These are phyloP conservation scores for Pyrenochaeta sp. DNA, from an alignment of 2,329 filamentous ascomycete species.

Conservation along the genomic window DNA sequence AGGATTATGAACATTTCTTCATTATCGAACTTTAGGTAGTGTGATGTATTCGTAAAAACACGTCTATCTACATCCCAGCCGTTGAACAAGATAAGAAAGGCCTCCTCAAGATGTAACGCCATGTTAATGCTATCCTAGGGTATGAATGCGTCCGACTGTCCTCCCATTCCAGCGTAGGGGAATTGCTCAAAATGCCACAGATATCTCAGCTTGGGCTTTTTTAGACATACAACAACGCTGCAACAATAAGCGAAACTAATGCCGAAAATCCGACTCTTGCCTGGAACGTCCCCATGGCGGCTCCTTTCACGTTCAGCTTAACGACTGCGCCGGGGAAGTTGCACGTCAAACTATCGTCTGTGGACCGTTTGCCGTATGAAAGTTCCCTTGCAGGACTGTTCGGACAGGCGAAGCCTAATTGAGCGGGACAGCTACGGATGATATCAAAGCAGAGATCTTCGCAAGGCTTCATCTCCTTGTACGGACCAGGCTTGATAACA, in stretches of 20 bases:
- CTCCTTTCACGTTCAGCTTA: conserved; percentile 42
- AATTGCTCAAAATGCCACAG: too few relatives aligned
- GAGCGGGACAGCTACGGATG: conserved; percentile 82
- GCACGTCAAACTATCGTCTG: conserved; percentile 40
- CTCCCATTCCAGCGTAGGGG: too few relatives aligned
- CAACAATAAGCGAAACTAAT: conserved; percentile 1
- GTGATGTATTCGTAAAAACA: too few relatives aligned
- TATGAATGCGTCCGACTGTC: too few relatives aligned
- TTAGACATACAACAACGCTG: neutral
- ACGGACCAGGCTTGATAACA: conserved; percentile 80
- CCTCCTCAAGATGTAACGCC: too few relatives aligned
- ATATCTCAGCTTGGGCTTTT: too few relatives aligned
- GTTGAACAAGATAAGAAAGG: too few relatives aligned
- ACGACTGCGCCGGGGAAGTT: conserved; percentile 54
- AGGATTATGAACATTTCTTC: too few relatives aligned
- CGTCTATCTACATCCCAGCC: too few relatives aligned
- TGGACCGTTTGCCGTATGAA: conserved; percentile 35
- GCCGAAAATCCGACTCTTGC: conserved; percentile 10
- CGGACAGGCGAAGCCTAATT: conserved; percentile 80
- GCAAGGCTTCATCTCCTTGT: conserved; percentile 92
- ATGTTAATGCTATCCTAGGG: too few relatives aligned
- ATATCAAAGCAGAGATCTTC: conserved; percentile 87
- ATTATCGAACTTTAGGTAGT: too few relatives aligned
- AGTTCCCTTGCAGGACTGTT: conserved; percentile 17
- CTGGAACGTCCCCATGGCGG: conserved; percentile 4